These are phyloP conservation scores for Cadophora malorum DNA, from an alignment of 2,329 filamentous ascomycete species.

Conservation along the genomic window DNA sequence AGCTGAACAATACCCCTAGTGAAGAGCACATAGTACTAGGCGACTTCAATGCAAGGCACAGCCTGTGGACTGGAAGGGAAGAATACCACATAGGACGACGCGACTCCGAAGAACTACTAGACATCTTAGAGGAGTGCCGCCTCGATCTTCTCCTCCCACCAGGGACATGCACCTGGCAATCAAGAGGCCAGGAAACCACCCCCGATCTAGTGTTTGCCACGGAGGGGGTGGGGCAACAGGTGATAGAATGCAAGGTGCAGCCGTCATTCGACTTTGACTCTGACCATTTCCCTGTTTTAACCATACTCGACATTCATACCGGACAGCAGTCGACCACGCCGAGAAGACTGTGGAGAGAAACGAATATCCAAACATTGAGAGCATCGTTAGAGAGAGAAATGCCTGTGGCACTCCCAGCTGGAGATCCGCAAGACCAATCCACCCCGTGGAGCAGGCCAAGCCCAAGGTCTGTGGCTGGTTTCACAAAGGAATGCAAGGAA, in stretches of 20 bases:
- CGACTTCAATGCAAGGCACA: conserved; percentile 1
- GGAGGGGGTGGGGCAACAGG: background rate
- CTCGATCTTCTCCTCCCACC: conserved; percentile 10
- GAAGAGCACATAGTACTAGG: conserved; percentile 11
- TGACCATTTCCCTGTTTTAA: background rate
- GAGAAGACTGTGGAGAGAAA: background rate
- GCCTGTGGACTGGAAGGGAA: background rate
- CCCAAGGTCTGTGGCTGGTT: background rate
- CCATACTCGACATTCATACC: background rate
- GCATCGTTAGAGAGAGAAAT: background rate
- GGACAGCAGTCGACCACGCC: background rate
- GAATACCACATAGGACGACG: background rate
- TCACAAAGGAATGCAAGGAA: background rate
- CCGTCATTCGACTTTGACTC: background rate
- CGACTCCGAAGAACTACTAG: conserved; percentile 6
- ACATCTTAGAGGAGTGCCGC: conserved; percentile 9
- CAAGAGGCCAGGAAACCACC: conserved; percentile 4
- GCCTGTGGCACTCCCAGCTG: background rate
- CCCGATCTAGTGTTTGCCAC: background rate
- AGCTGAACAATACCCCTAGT: conserved; percentile 6
- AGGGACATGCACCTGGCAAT: conserved; percentile 10
- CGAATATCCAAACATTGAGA: background rate
- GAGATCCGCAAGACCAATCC: background rate
- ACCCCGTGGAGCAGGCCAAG: background rate
- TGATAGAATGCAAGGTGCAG: background rate